Base-by-base conservation (phyloP, 768 basidiomycete genomes). In the Lactifluus pinguis region DNA sequence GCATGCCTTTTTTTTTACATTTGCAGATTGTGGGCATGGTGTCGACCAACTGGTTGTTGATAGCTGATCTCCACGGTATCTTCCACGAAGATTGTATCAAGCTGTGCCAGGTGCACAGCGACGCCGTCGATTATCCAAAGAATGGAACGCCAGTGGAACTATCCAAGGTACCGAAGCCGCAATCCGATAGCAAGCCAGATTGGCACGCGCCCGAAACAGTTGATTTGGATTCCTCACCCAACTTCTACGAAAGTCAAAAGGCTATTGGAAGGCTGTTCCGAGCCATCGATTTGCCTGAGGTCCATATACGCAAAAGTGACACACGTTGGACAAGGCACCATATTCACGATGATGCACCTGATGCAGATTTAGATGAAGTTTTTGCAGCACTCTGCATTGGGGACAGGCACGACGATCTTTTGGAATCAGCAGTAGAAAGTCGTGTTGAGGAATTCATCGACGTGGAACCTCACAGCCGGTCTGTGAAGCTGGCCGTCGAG, bases 41-140 rank as follows among this genome's bases (percentile, higher is more conserved):
- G 38, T 80, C 83, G 0, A 80, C 73, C 2, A 84, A 79, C 60
- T 86, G 84, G 82, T 72, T 87, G 9, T 76, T 83, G 49, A 81
- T 83, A 42, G 85, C 86, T 4, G 86, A 88, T 68, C 77, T 79
- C 64, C 2, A 69, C 5, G 76, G 76, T 0, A 83, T 84, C 41
- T 73, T 79, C 49, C 77, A 86, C 64, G 53, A 63, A 1, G 77
- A 80, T 32, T 87, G 86, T 69, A 45, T 80, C 11, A 72, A 61
- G 45, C 73, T 89, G 29, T 79, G 86, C 8, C 69, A 72, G 11
- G 72, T 87, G 14, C 84, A 86, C 66, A 84, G 81, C 39, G 72
- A 81, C 55, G 86, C 86, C 0, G 84, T 86, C 1, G 85, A 87
- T 68, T 87, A 82, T 65, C 82, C 83, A 0, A 85, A 84, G 68